Base-by-base conservation (phyloP, 495 filamentous ascomycete genomes). In the Amniculicola lignicola region DNA sequence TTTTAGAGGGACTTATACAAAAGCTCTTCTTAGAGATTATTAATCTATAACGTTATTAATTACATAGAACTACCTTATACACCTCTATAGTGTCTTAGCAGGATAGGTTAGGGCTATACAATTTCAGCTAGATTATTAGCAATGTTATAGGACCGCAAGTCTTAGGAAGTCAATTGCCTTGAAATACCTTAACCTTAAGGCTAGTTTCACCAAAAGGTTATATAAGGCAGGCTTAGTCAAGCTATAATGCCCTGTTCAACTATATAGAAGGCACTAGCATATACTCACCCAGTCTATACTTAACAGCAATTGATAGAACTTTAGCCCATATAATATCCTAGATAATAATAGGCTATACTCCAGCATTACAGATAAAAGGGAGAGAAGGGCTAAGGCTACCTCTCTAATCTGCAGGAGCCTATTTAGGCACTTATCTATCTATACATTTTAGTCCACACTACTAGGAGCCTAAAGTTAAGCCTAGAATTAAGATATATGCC, bases 301-400 rank as follows among this genome's bases (percentile, higher is more conserved):
- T 38, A 18, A 50, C 46, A 38, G 29, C 21, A n/a, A 50, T 50
- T 38, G 46, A 33, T 38, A 33, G 46, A 21, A 19, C 21, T 38
- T 25, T 28, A 22, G 21, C 39, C 46, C 19, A 33, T 18, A 37
- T 50, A 18, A 50, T 33, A 18, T 15, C 25, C 41, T 44, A 22
- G 10, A 44, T 44, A 22, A 27, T 16, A 16, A 33, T 22, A 50
- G 46, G 46, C 39, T 50, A 21, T 18, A 7, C 10, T 50, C 46
- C 29, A 21, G 31, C 31, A 14, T 23, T 21, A 21, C 16, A 50
- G 28, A 5, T 44, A 23, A 50, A 37, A 21, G 6, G 31, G 46
- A 50, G 12, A 33, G 46, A 50, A 50, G 29, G 46, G 46, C 46
- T 50, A 25, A 33, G 39, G 46, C 31, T 12, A 33, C 33, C 46